Evolutionary conservation across 2,329 filamentous ascomycete genomes (phyloP).

Genomic region (Phialophora expanda): DNA sequence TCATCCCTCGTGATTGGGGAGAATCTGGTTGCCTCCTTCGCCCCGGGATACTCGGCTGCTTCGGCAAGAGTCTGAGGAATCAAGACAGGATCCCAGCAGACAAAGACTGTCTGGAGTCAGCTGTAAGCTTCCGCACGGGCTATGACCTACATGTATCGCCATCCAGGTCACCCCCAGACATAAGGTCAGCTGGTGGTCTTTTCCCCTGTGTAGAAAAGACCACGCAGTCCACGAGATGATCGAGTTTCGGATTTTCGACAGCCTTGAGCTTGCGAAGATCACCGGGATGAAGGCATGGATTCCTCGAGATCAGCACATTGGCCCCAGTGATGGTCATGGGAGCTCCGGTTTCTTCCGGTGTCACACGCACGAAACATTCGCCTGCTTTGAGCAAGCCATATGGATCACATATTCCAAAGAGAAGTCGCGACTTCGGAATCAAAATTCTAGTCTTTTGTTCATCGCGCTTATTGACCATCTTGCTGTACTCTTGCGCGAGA

Average conservation of each 20-base stretch:
- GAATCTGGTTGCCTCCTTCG: slow-evolving; percentile 12
- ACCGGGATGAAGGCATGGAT: slow-evolving; percentile 16
- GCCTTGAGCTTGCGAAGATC: slow-evolving; percentile 16
- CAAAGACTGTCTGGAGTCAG: slow-evolving; percentile 15
- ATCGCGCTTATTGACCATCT: slow-evolving; percentile 10
- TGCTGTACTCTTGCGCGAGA: slow-evolving; percentile 6
- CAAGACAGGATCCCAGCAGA: slow-evolving; percentile 5
- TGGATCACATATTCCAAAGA: slow-evolving; percentile 15
- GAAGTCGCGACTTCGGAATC: slow-evolving; percentile 9
- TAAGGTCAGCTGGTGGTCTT: slow-evolving; percentile 10
- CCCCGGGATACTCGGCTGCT: slow-evolving; percentile 13
- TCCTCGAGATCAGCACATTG: slow-evolving; percentile 10
- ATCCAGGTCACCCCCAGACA: slow-evolving; percentile 15
- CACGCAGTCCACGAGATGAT: slow-evolving; percentile 12
- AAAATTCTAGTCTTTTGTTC: slow-evolving; percentile 11
- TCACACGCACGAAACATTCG: slow-evolving; percentile 15
- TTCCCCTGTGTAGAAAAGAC: slow-evolving; percentile 12
- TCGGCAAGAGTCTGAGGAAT: slow-evolving; percentile 5
- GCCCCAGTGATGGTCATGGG: slow-evolving; percentile 1
- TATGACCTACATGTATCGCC: slow-evolving; percentile 9
- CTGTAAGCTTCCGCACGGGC: background rate
- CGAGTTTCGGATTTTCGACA: slow-evolving; percentile 6
- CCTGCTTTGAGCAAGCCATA: slow-evolving; percentile 15
- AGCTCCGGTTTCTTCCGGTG: slow-evolving; percentile 2
- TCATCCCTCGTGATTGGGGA: slow-evolving; percentile 5